A percentile compares a stretch with the other conserved stretches of the same genome.
These are phyloP conservation scores for Aspergillus affinis DNA, from an alignment of 495 filamentous ascomycete species.

Conservation along the genomic window DNA sequence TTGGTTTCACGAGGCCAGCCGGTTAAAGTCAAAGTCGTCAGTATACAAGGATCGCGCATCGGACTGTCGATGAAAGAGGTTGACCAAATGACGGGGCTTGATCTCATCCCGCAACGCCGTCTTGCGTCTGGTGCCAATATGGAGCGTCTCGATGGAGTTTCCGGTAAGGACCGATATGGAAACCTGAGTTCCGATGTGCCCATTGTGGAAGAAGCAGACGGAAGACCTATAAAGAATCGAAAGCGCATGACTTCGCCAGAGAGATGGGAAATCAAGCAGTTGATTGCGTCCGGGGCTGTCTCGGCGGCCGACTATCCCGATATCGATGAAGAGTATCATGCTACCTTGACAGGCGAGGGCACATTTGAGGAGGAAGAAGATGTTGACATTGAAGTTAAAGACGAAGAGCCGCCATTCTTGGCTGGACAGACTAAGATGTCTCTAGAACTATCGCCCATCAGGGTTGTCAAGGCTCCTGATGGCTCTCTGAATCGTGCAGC, in stretches of 20 bases:
- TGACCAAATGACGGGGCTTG: conserved; percentile 84
- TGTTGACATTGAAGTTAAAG: conserved; percentile 92
- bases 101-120: conserved; percentile 76
- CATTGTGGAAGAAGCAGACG: conserved; percentile 64
- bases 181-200: conserved; percentile 57
- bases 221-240: conserved; percentile 57
- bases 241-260: conserved; percentile 96
- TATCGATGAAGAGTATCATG: conserved; percentile 90
- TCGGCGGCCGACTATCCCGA: conserved; percentile 93
- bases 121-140: conserved; percentile 92
- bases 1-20: conserved; percentile 75
- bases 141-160: conserved; percentile 66
- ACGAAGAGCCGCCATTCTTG: conserved; percentile 95
- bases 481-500: conserved; percentile 93
- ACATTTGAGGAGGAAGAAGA: conserved; percentile 95
- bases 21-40: conserved; percentile 91
- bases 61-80: conserved; percentile 97
- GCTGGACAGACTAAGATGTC: conserved; percentile 96
- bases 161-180: conserved; percentile 55
- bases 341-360: conserved; percentile 79
- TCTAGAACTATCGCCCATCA: conserved; percentile 88
- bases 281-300: conserved; percentile 91
- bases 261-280: conserved; percentile 93
- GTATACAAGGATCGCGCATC: conserved; percentile 75
- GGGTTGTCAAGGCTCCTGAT: conserved; percentile 96